Evolutionary conservation across 1,139 yeast genomes (phyloP).

Genomic region (Hemisphaericaspora xylofermentans): DNA sequence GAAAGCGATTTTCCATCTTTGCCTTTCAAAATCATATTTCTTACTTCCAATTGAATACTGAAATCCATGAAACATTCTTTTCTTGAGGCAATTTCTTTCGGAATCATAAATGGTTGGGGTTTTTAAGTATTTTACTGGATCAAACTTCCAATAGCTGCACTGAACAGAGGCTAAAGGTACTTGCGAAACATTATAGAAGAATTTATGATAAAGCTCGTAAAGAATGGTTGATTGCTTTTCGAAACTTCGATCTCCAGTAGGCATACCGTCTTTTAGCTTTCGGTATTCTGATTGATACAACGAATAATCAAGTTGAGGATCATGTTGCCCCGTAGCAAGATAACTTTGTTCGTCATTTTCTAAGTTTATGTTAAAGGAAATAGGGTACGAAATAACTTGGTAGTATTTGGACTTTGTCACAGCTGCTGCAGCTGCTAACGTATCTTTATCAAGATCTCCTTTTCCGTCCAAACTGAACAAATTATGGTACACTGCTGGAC

Average conservation of each 20-base stretch:
- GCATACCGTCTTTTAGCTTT: conserved; percentile 1
- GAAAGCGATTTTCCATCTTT: conserved; percentile 26
- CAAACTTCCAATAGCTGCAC: conserved; percentile 37
- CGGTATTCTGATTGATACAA: conserved; percentile 3
- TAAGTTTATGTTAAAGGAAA: conserved; percentile 28
- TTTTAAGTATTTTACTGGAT: conserved; percentile 26
- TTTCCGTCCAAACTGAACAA: conserved; percentile 56
- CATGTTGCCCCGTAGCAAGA: conserved; percentile 39
- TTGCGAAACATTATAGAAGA: conserved; percentile 14
- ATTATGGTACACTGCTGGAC: conserved; percentile 54
- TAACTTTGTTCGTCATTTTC: conserved; percentile 25
- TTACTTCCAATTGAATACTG: background rate
- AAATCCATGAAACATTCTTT: conserved; percentile 1
- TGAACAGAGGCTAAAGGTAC: conserved; percentile 30
- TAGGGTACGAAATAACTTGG: conserved; percentile 43
- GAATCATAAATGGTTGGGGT: conserved; percentile 5
- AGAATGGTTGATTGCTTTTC: conserved; percentile 22
- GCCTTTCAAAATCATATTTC: conserved; percentile 25
- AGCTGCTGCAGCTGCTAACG: conserved; percentile 56
- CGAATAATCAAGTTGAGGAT: conserved; percentile 27
- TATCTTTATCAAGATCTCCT: conserved; percentile 69
- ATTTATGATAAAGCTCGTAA: conserved; percentile 16
- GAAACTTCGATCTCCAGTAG: background rate
- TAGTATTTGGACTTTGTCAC: conserved; percentile 46
- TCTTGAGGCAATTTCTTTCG: background rate